Conservation (phyloP, 768 basidiomycete species). For the Rhizopogon vinicolor region DNA sequence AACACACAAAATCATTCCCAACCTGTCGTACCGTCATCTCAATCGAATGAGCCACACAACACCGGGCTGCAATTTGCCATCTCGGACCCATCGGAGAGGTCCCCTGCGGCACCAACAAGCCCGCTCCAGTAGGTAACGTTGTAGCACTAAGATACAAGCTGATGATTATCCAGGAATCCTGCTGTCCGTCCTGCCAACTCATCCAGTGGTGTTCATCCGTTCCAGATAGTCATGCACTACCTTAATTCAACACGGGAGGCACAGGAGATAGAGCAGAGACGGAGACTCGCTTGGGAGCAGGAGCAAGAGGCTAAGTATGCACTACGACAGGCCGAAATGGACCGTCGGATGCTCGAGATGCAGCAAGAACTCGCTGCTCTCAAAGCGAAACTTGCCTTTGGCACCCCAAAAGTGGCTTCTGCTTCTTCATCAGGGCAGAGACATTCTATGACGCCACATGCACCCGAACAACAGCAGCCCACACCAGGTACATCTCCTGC, state of each 20-base stretch:
- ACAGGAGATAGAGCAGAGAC: conserved; percentile 54
- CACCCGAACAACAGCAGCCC: conserved; percentile 11
- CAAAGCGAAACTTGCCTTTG: conserved; percentile 32
- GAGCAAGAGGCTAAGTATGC: conserved; percentile 59
- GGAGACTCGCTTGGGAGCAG: conserved; percentile 63
- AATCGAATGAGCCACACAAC: conserved; percentile 48
- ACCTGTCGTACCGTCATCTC: conserved; percentile 23
- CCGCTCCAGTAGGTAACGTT: conserved; percentile 32
- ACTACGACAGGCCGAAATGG: conserved; percentile 55
- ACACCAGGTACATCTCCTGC: conserved; percentile 27
- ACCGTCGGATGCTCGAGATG: conserved; percentile 50
- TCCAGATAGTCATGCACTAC: conserved; percentile 60
- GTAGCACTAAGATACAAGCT: conserved; percentile 1
- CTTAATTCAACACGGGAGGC: conserved; percentile 53
- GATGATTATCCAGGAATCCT: conserved; percentile 5
- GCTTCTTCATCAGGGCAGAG: conserved; percentile 3
- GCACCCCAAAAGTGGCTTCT: conserved; percentile 11
- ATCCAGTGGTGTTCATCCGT: conserved; percentile 35
- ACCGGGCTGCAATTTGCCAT: conserved; percentile 66
- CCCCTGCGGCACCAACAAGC: conserved; percentile 25
- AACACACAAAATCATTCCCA: conserved; percentile 20
- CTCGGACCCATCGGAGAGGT: conserved; percentile 32
- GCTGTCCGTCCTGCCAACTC: conserved; percentile 22
- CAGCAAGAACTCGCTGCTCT: conserved; percentile 47
- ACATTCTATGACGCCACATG: no score